Base-by-base conservation (phyloP, 2,329 filamentous ascomycete genomes). In the Phaeosphaeria sp. region DNA sequence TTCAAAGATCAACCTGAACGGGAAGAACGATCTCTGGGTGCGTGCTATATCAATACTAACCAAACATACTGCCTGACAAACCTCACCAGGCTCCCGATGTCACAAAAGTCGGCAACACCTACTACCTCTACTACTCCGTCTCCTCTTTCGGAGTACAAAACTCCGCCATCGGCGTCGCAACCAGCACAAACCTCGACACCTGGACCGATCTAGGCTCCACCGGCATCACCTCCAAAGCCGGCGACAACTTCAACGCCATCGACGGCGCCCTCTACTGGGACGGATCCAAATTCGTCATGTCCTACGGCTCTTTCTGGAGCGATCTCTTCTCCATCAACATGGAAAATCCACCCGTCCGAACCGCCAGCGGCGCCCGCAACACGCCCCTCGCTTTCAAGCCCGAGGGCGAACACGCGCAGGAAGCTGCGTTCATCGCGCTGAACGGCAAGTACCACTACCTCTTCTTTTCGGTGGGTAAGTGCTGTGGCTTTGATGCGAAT, bases 301-400 rank as follows among this genome's bases (percentile, higher is more conserved):
- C 81, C 58, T 91, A 90, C 61, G 89, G 89, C 22, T 89, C 86
- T 13, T 91, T 90, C 81, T 92, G 88, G 87, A 74, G 78, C 6
- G 84, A 87, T 67, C 81, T 91, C 57, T 89, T 86, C 77, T 85
- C 87, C 68, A 85, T 86, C 1, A 69, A 78, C 36, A 82, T 90
- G 73, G 48, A 59, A 30, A 69, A 69, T 54, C 72, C 70, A 1
- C 77, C 77, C 5, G 68, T 69, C 2, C 73, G 68, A 39, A 63
- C 68, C 2, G 65, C 71, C 0, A 68, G 69, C 1, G 67, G 74
- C 11, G 74, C 82, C 0, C 21, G 66, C 1, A 55, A 63, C 36
- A 75, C 80, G 56, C 81, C 87, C 51, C 75, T 89, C 50, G 81
- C 83, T 1, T 88, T 82, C 73, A 80, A 87, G 45, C 74, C 82